Evolutionary conservation across 306 rosid genomes (phyloP).

Genomic region (Arachis stenosperma): DNA sequence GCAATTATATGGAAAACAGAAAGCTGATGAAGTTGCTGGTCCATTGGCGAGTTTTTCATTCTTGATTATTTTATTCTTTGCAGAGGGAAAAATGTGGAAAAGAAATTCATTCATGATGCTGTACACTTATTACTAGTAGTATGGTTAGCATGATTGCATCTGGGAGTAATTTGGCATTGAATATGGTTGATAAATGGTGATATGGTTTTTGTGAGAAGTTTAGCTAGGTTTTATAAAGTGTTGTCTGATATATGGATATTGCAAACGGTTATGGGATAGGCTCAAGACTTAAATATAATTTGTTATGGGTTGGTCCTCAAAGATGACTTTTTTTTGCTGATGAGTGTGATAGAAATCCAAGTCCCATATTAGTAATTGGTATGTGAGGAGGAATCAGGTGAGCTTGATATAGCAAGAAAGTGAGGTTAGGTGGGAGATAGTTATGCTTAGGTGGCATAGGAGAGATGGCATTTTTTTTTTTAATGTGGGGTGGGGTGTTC

Average conservation of each 20-base stretch:
- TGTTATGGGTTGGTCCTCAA: background rate
- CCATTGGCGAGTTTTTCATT: slow-evolving; percentile 68
- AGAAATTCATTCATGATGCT: background rate
- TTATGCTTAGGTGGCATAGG: background rate
- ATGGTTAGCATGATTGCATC: slow-evolving; percentile 7
- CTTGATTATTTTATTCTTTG: background rate
- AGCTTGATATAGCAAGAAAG: too few species aligned
- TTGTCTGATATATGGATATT: slow-evolving; percentile 4
- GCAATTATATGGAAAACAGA: slow-evolving; percentile 83
- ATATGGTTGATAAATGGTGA: slow-evolving; percentile 3
- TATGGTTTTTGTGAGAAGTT: background rate
- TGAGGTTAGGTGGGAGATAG: background rate
- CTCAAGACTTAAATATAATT: background rate
- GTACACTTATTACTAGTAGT: background rate
- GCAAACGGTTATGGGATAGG: background rate
- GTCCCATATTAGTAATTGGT: too few species aligned
- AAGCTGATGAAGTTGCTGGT: slow-evolving; percentile 81
- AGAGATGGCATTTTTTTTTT: background rate
- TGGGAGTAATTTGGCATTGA: slow-evolving; percentile 16
- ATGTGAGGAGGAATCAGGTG: too few species aligned
- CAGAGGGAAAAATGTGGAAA: background rate
- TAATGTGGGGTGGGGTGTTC: background rate
- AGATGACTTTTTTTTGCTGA: background rate
- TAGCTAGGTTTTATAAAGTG: background rate
- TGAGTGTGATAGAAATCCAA: background rate